A percentile compares a stretch with the other conserved stretches of the same genome.
phyloP scores from a whole-genome alignment of 495 filamentous ascomycete genomes.

The Aspergillus diversus region DNA sequence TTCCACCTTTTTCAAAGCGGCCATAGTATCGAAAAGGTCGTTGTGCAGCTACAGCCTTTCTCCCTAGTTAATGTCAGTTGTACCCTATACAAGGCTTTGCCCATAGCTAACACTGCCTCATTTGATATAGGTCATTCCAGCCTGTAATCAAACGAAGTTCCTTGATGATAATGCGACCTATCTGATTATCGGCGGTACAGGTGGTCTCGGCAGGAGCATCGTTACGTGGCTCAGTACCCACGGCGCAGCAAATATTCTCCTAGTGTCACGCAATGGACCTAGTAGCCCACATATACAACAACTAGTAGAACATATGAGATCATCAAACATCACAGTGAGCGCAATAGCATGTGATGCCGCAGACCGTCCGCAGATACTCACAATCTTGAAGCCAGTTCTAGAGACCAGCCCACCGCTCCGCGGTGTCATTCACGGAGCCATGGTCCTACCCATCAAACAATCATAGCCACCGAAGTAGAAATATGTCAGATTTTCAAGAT shows the following conservation, averaged over 20 bases:
- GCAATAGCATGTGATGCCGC: not conserved
- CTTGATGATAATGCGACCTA: conserved; percentile 35
- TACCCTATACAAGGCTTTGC: not conserved
- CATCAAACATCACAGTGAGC: not conserved
- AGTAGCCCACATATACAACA: not conserved
- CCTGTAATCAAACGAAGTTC: not conserved
- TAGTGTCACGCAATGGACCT: conserved; percentile 37
- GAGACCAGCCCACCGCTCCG: conserved; percentile 46
- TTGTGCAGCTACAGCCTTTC: conserved; percentile 43
- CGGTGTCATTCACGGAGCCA: conserved; percentile 56
- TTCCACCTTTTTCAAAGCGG: conserved; percentile 59
- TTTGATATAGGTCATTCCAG: conserved; percentile 1
- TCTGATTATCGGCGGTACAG: conserved; percentile 42
- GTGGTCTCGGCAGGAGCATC: conserved; percentile 44
- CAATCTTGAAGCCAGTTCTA: conserved; percentile 17
- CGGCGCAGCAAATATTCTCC: conserved; percentile 57
- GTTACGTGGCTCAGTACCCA: conserved; percentile 58
- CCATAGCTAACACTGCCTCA: too few species aligned
- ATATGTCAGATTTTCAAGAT: too few species aligned
- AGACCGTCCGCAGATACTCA: not conserved
- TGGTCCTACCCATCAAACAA: conserved; percentile 31
- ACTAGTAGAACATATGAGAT: not conserved
- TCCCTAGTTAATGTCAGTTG: conserved; percentile 8
- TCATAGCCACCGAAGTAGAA: too few species aligned
- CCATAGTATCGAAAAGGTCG: conserved; percentile 58